phyloP scores from a whole-genome alignment of 306 rosid species.

The Oxytropis ochrocephala region DNA sequence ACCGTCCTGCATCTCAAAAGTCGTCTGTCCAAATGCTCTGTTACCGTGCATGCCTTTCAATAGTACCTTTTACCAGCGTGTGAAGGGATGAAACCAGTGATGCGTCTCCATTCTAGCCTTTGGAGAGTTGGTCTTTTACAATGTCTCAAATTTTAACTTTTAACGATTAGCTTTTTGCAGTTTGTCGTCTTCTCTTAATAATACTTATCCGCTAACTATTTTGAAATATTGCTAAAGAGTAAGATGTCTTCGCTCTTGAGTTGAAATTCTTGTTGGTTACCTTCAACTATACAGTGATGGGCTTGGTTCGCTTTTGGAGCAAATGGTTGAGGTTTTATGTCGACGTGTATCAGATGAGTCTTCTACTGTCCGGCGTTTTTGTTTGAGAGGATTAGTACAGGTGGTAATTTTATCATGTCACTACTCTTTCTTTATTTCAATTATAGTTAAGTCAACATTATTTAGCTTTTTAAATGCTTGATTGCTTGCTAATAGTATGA shows the following conservation, averaged over 20 bases:
- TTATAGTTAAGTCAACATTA: not conserved
- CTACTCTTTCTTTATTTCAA: not conserved
- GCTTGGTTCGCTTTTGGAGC: constrained; percentile 72
- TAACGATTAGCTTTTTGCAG: not conserved
- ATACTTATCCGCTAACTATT: not conserved
- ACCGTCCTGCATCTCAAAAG: no score
- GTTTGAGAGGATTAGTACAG: constrained; percentile 95
- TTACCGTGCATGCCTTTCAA: no score
- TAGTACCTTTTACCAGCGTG: not conserved
- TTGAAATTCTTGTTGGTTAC: constrained; percentile 21
- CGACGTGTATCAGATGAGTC: constrained; percentile 86
- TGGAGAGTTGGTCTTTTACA: not conserved
- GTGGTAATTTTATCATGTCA: constrained; percentile 30
- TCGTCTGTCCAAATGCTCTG: no score
- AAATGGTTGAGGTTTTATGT: constrained; percentile 82
- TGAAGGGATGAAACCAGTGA: not conserved
- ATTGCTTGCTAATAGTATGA: not conserved
- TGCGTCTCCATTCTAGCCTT: not conserved
- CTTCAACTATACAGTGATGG: constrained; percentile 53
- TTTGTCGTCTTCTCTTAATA: not conserved
- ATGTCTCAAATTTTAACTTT: constrained; percentile 1
- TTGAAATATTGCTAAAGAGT: not conserved
- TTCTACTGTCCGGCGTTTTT: constrained; percentile 82
- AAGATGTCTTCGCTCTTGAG: not conserved
- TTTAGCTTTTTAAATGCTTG: constrained; percentile 7